These are phyloP conservation scores for Exophiala lecanii-corni DNA, from an alignment of 2,329 filamentous ascomycete genomes.

Conservation along the genomic window DNA sequence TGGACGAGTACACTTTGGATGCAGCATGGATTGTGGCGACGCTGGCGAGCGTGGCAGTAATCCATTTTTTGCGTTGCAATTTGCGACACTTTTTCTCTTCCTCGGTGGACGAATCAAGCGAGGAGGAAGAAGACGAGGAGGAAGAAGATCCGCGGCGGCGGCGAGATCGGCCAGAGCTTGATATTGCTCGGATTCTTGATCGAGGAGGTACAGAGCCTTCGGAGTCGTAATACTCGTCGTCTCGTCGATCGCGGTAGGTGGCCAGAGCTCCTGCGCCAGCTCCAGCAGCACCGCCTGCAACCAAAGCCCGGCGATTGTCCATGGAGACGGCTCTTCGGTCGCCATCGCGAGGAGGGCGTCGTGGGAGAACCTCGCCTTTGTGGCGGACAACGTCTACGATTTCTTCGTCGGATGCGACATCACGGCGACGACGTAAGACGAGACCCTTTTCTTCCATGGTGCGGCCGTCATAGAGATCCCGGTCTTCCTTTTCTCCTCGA, in stretches of 20 bases:
- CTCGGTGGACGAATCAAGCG: slow-evolving; percentile 54
- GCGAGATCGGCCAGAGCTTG: slow-evolving; percentile 20
- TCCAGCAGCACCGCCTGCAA: slow-evolving; percentile 16
- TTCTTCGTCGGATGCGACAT: slow-evolving; percentile 27
- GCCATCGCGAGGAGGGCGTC: slow-evolving; percentile 8
- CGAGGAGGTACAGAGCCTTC: slow-evolving; percentile 27
- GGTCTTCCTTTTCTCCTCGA: slow-evolving; percentile 16
- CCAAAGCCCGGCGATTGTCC: slow-evolving; percentile 14
- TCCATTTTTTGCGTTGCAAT: slow-evolving; percentile 61
- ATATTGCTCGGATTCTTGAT: slow-evolving; percentile 22
- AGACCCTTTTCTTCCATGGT: slow-evolving; percentile 27
- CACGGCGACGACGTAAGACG: slow-evolving; percentile 23
- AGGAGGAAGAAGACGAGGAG: slow-evolving; percentile 47
- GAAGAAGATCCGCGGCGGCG: slow-evolving; percentile 13
- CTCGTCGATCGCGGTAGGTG: slow-evolving; percentile 11
- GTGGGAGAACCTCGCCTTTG: slow-evolving; percentile 22
- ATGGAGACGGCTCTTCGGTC: slow-evolving; percentile 22
- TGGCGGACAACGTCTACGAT: slow-evolving; percentile 27
- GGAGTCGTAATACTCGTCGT: slow-evolving; percentile 22
- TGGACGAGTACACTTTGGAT: slow-evolving; percentile 59
- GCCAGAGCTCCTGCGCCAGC: slow-evolving; percentile 20
- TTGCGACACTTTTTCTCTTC: slow-evolving; percentile 61
- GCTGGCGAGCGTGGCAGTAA: slow-evolving; percentile 62
- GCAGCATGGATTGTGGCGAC: slow-evolving; percentile 67
- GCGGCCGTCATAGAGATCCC: slow-evolving; percentile 15